Evolutionary conservation across 2,329 filamentous ascomycete species (phyloP), one percentile per base, ranked within the genome.

Genomic region (Cytospora leucostoma): DNA sequence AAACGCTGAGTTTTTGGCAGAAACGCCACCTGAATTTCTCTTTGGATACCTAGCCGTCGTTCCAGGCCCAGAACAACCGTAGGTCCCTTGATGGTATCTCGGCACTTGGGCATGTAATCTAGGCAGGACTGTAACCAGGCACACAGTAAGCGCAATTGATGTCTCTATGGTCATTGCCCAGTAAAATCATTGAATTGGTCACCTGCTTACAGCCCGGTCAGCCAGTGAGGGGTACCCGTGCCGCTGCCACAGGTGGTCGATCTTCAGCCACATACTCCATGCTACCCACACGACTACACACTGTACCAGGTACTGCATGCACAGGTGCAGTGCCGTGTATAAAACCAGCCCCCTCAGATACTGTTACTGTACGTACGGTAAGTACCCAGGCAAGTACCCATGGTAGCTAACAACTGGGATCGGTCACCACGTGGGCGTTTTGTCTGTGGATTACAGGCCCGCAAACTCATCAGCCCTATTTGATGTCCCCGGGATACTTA

Each of bases 1-100:
- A 17, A 44, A 44, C 38, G 38, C 38, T 44, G n/a, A 51, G 17
- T 35, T 37, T 52, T 37, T 51, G 34, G 47, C 56, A 59, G 52
- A 35, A 32, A 51, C 33, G 44, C n/a, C 17, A 47, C 58, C 58
- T 40, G n/a, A n/a, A 38, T 21, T 38, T 54, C 50, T 27, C 58
- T 35, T 37, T 35, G 13, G 32, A 37, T 19, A 50, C 51, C 19
- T 7, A 1, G 11, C 15, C 12, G 10, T 3, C 4, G 44, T 19
- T 19, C 44, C n/a, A n/a, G 19, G 21, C 35, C 35, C 12, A 10
- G n/a, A 11, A 12, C n/a, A 19, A 12, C n/a, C 4, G 8, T 12
- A 47, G 10, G 44, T 47, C 44, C 44, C 44, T 47, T 19, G 44
- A 47, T 47, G 44, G 27, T 27, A 27, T 27, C 27, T 27, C 27